Percentiles rank a stretch among this genome's conserved stretches.
These are phyloP conservation scores for Chaetomiaceae sp. DNA, from an alignment of 2,329 filamentous ascomycete genomes.

Conservation along the genomic window DNA sequence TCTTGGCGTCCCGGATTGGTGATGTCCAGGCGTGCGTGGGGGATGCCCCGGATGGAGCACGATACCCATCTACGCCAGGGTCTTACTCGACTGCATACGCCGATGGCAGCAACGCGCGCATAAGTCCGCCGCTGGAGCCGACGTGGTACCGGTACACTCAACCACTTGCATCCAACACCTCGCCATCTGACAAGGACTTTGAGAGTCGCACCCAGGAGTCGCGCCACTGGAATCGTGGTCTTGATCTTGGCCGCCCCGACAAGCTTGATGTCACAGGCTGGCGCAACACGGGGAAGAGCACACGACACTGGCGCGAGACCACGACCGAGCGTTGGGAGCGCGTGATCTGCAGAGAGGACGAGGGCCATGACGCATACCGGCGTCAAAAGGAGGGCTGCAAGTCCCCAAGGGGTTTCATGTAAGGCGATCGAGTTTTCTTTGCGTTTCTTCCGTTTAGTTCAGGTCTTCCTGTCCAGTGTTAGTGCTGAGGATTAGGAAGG, in stretches of 20 bases:
- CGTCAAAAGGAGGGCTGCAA: background rate
- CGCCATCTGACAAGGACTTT: background rate
- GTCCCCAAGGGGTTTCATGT: background rate
- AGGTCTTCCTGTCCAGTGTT: no score
- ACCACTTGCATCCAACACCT: background rate
- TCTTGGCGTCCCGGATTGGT: background rate
- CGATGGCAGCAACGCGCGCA: no score
- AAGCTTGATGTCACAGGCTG: background rate
- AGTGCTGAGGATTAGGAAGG: no score
- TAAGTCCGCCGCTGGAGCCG: background rate
- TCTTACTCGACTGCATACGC: background rate
- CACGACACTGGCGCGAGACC: background rate
- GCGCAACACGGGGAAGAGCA: background rate
- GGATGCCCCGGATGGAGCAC: background rate
- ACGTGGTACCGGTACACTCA: background rate
- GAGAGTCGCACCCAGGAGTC: no score
- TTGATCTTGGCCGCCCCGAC: background rate
- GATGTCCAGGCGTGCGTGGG: background rate
- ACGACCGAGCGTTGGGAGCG: conserved; percentile 4
- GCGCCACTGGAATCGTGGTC: background rate
- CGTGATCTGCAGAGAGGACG: background rate
- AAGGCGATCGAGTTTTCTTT: no score
- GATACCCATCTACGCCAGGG: no score
- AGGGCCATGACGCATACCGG: background rate
- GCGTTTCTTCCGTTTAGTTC: no score